Evolutionary conservation across 78 protist genomes (phyloP).

Genomic region (Mastigamoeba balamuthi): DNA sequence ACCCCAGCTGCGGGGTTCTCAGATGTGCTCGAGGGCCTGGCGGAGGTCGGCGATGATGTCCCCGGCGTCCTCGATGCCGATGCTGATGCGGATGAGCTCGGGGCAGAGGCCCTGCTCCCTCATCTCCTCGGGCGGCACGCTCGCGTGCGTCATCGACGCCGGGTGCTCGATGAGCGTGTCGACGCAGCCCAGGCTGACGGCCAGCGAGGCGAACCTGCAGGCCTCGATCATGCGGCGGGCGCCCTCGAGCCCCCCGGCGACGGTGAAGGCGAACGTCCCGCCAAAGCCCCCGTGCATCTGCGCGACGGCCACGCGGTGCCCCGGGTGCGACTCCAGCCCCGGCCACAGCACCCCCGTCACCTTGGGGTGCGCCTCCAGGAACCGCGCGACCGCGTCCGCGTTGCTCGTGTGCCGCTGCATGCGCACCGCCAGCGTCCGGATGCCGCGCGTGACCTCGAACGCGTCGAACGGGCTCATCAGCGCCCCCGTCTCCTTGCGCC

Average conservation of each 20-base stretch:
- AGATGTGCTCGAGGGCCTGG: slow-evolving; percentile 46
- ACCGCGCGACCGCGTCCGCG: slow-evolving; percentile 51
- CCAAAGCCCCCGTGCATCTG: slow-evolving; percentile 53
- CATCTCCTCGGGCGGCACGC: slow-evolving; percentile 64
- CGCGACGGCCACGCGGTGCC: slow-evolving; percentile 52
- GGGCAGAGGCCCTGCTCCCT: slow-evolving; percentile 42
- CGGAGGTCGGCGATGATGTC: slow-evolving; percentile 44
- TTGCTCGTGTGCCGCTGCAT: slow-evolving; percentile 61
- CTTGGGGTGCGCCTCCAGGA: slow-evolving; percentile 23
- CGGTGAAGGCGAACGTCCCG: slow-evolving; percentile 54
- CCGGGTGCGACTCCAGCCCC: slow-evolving; percentile 70
- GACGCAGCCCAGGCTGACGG: slow-evolving; percentile 64
- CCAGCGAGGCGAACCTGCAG: slow-evolving; percentile 50
- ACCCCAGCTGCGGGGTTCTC: too few relatives aligned
- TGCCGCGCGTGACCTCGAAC: slow-evolving; percentile 64
- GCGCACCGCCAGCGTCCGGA: slow-evolving; percentile 71
- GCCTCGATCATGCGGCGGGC: slow-evolving; percentile 34
- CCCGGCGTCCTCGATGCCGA: slow-evolving; percentile 51
- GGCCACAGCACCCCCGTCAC: slow-evolving; percentile 79
- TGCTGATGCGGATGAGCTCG: slow-evolving; percentile 38
- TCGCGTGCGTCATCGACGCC: slow-evolving; percentile 78
- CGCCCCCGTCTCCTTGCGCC: too few relatives aligned
- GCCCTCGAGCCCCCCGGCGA: slow-evolving; percentile 30
- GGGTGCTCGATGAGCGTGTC: slow-evolving; percentile 35
- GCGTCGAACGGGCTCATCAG: slow-evolving; percentile 79